These are phyloP conservation scores for Panicum hallii DNA, from an alignment of 202 grass and related monocot genomes.

Conservation along the genomic window DNA sequence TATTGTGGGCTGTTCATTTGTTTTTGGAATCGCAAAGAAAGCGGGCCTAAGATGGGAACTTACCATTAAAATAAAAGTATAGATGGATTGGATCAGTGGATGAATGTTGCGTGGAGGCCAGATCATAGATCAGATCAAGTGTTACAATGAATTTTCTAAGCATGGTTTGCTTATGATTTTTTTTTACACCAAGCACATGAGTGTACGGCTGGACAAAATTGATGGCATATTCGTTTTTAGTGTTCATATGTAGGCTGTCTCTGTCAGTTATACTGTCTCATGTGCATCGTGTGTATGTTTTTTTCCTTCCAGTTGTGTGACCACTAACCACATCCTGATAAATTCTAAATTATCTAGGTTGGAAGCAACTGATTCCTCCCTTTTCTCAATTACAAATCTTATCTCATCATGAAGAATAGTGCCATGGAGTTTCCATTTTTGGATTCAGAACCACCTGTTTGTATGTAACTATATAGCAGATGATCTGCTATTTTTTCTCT, in stretches of 20 bases:
- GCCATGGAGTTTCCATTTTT: no score
- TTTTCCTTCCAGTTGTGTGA: constrained; percentile 12
- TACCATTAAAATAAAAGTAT: constrained; percentile 33
- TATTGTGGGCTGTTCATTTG: constrained; percentile 4
- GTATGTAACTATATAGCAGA: not conserved
- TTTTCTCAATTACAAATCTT: constrained; percentile 1
- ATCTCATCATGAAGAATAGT: constrained; percentile 5
- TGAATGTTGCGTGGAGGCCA: constrained; percentile 32
- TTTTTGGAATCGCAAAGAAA: constrained; percentile 37
- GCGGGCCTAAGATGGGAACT: constrained; percentile 41
- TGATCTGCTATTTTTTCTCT: constrained; percentile 12
- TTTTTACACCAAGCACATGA: constrained; percentile 27
- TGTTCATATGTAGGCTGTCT: constrained; percentile 36
- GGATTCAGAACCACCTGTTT: constrained; percentile 16
- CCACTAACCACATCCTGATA: constrained; percentile 9
- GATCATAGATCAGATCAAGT: constrained; percentile 45
- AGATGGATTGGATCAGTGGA: constrained; percentile 18
- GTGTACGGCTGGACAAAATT: constrained; percentile 27
- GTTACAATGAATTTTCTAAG: constrained; percentile 35
- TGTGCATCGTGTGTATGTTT: constrained; percentile 27
- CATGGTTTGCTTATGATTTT: constrained; percentile 41
- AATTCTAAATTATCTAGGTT: not conserved
- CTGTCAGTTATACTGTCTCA: constrained; percentile 42
- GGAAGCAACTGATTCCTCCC: constrained; percentile 2
- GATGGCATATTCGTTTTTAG: constrained; percentile 34